A percentile compares a stretch with the other conserved stretches of the same genome.
Evolutionary conservation across 2,329 filamentous ascomycete species (phyloP).

Genomic region (Thelonectria blattea): DNA sequence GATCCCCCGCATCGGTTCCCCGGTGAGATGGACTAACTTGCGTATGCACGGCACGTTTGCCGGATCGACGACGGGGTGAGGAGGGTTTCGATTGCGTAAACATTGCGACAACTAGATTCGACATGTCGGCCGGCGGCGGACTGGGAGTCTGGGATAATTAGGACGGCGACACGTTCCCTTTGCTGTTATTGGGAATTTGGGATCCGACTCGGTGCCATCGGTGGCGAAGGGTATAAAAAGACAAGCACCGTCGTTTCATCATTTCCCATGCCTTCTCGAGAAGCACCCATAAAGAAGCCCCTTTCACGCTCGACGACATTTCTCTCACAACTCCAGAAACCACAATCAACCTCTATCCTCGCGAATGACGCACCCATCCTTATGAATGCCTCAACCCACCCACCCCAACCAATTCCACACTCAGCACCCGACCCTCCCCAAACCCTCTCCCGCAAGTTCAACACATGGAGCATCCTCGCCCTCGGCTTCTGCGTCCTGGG

Average conservation of each 20-base stretch:
- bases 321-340: not conserved
- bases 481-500: slow-evolving; percentile 63
- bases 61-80: not conserved
- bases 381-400: slow-evolving; percentile 1
- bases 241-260: too few species aligned
- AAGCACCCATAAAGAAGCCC: too few species aligned
- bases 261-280: too few species aligned
- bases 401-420: not conserved
- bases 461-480: slow-evolving; percentile 60
- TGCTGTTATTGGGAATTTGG: too few species aligned
- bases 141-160: too few species aligned
- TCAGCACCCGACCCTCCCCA: slow-evolving; percentile 28
- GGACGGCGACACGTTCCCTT: not conserved
- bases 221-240: too few species aligned
- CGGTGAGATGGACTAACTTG: too few species aligned
- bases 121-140: too few species aligned
- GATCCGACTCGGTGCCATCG: too few species aligned
- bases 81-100: not conserved
- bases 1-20: slow-evolving; percentile 9
- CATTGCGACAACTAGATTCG: too few species aligned
- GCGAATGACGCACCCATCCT: not conserved
- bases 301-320: too few species aligned
- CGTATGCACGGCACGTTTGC: too few species aligned
- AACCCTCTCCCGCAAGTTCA: slow-evolving; percentile 54
- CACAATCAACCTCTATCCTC: not conserved